phyloP scores from a whole-genome alignment of 805 yeast genomes.

The Aciculoconidium aculeatum region DNA sequence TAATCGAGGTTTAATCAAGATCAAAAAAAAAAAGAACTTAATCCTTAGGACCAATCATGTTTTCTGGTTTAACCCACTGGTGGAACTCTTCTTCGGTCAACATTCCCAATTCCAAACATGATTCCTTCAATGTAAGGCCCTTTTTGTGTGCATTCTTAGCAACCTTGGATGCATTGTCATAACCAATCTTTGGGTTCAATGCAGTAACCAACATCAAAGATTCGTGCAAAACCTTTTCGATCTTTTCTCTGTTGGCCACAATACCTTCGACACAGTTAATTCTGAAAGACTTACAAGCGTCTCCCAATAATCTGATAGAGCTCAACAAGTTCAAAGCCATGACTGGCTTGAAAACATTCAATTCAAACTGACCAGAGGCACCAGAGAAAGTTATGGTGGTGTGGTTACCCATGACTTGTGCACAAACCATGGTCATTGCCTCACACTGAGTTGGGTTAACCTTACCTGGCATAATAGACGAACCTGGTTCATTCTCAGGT shows the following conservation, averaged over 20 bases:
- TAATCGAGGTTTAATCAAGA: too few species aligned
- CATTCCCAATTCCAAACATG: slow-evolving; percentile 31
- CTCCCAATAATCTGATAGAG: slow-evolving; percentile 31
- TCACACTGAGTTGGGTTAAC: slow-evolving; percentile 38
- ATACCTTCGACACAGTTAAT: slow-evolving; percentile 35
- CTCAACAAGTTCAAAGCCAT: slow-evolving; percentile 32
- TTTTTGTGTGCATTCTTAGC: slow-evolving; percentile 38
- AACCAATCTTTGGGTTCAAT: slow-evolving; percentile 36
- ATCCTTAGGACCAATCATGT: slow-evolving; percentile 34
- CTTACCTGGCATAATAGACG: slow-evolving; percentile 39
- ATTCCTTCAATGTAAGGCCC: slow-evolving; percentile 33
- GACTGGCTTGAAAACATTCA: slow-evolving; percentile 36
- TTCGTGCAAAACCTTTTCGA: slow-evolving; percentile 30
- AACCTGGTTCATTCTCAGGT: slow-evolving; percentile 37
- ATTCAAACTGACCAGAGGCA: slow-evolving; percentile 36
- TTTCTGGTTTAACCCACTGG: slow-evolving; percentile 36
- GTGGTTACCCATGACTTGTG: slow-evolving; percentile 36
- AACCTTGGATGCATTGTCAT: slow-evolving; percentile 35
- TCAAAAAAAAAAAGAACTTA: slow-evolving; percentile 9
- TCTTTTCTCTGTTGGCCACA: slow-evolving; percentile 31
- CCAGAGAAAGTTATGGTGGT: slow-evolving; percentile 34
- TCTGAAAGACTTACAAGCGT: slow-evolving; percentile 30
- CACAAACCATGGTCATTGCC: slow-evolving; percentile 36
- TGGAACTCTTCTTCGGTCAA: slow-evolving; percentile 30
- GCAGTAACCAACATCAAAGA: slow-evolving; percentile 38